These are phyloP conservation scores for Lipomyces lipofer DNA, from an alignment of 805 yeast species.

Conservation along the genomic window DNA sequence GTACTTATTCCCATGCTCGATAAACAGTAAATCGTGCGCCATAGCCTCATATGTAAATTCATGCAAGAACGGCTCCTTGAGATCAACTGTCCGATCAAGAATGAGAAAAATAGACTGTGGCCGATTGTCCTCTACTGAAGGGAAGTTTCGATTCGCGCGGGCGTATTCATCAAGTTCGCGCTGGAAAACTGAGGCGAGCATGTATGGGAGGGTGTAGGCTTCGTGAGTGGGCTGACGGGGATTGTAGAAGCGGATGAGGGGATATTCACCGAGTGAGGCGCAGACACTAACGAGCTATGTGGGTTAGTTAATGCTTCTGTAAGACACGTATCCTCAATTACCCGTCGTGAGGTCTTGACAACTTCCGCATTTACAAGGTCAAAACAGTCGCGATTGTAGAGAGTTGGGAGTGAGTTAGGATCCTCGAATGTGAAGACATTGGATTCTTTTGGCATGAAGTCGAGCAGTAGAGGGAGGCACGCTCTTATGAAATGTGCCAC, in stretches of 20 bases:
- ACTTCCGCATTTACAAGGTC: slow-evolving; percentile 63
- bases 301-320: too few relatives aligned
- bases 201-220: slow-evolving; percentile 61
- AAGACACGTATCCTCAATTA: too few relatives aligned
- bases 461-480: slow-evolving; percentile 48
- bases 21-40: slow-evolving; percentile 71
- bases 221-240: slow-evolving; percentile 51
- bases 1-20: slow-evolving; percentile 49
- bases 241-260: slow-evolving; percentile 73
- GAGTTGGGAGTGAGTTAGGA: slow-evolving; percentile 62
- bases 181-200: slow-evolving; percentile 75
- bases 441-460: slow-evolving; percentile 66
- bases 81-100: slow-evolving; percentile 80
- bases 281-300: slow-evolving; percentile 65
- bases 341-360: slow-evolving; percentile 53
- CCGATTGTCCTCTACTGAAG: slow-evolving; percentile 51
- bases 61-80: slow-evolving; percentile 80
- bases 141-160: slow-evolving; percentile 64
- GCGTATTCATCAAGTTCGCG: slow-evolving; percentile 71
- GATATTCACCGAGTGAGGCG: slow-evolving; percentile 82
- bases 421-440: slow-evolving; percentile 69
- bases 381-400: slow-evolving; percentile 64
- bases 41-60: slow-evolving; percentile 90
- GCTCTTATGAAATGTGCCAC: slow-evolving; percentile 36
- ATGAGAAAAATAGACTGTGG: slow-evolving; percentile 75